Percentiles rank a stretch among this genome's conserved stretches.
Conservation (phyloP, 2,329 filamentous ascomycete species). For the Diaporthe eres region DNA sequence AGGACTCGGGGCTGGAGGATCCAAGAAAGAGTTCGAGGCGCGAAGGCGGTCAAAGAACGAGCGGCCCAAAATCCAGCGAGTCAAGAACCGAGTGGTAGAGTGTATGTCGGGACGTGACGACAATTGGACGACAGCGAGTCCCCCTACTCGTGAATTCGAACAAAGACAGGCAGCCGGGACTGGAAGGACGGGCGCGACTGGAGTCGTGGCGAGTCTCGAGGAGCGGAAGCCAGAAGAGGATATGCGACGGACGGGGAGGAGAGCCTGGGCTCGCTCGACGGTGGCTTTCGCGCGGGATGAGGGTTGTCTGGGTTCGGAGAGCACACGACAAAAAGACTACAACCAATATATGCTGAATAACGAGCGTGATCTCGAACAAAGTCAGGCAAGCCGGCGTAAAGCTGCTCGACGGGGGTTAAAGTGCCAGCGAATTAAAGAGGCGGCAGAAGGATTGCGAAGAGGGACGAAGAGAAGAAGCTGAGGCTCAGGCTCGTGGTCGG, state of each 20-base stretch:
- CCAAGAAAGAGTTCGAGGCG: conserved; percentile 26
- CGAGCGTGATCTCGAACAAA: conserved; percentile 42
- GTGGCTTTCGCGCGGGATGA: conserved; percentile 28
- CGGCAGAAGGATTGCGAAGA: conserved; percentile 34
- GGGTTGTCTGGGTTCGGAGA: conserved; percentile 29
- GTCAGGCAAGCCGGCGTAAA: conserved; percentile 34
- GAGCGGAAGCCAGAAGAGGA: conserved; percentile 33
- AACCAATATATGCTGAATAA: conserved; percentile 42
- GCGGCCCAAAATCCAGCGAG: conserved; percentile 39
- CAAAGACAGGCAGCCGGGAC: conserved; percentile 40
- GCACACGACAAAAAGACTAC: conserved; percentile 34
- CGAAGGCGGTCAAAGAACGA: conserved; percentile 40
- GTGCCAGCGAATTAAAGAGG: conserved; percentile 39
- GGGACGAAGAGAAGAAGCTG: conserved; percentile 42
- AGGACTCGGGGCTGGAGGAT: conserved; percentile 30
- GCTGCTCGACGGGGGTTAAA: conserved; percentile 34
- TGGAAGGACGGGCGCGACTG: conserved; percentile 35
- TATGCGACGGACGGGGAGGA: conserved; percentile 38
- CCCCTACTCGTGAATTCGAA: conserved; percentile 36
- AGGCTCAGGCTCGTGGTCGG: conserved; percentile 37
- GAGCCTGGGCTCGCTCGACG: conserved; percentile 24
- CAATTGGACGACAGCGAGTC: conserved; percentile 28
- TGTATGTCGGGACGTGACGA: conserved; percentile 27
- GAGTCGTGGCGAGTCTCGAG: conserved; percentile 32
- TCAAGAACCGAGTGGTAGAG: conserved; percentile 38